Evolutionary conservation across 192 early-diverging fungal species (phyloP).

Genomic region (Coemansia sp.): DNA sequence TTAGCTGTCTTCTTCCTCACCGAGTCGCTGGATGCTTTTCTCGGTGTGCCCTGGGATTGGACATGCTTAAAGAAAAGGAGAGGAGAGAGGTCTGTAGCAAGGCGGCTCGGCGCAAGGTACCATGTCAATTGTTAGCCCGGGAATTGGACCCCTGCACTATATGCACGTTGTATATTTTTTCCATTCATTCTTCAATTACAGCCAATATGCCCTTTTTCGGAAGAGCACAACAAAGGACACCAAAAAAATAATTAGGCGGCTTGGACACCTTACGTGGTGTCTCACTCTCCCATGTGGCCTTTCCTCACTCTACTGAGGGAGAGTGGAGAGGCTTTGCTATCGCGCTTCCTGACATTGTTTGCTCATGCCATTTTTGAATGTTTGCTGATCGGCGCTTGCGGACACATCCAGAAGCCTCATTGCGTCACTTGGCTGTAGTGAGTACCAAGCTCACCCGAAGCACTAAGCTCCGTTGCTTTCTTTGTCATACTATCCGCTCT

Average conservation of each 20-base stretch:
- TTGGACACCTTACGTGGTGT: conserved; percentile 4
- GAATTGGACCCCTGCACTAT: conserved; percentile 3
- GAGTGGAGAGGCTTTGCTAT: conserved; percentile 2
- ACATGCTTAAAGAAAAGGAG: neutral
- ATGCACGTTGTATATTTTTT: conserved; percentile 2
- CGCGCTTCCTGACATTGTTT: neutral
- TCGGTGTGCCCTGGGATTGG: neutral
- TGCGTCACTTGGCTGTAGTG: conserved; percentile 1
- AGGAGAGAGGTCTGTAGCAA: neutral
- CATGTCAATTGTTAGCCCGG: neutral
- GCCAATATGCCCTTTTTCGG: conserved; percentile 8
- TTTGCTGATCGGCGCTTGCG: neutral
- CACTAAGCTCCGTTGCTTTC: neutral
- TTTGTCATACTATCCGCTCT: neutral
- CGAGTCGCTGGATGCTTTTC: neutral
- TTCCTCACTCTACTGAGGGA: neutral
- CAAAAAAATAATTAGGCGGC: neutral
- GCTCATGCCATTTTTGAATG: neutral
- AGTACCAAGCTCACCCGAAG: neutral
- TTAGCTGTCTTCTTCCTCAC: no score
- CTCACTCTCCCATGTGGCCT: conserved; percentile 1
- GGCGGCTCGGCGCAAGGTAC: neutral
- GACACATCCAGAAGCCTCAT: conserved; percentile 3
- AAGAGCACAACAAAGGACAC: neutral
- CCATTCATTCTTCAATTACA: conserved; percentile 4